Conservation (phyloP, 768 basidiomycete species). For the Amanita phalloides region DNA sequence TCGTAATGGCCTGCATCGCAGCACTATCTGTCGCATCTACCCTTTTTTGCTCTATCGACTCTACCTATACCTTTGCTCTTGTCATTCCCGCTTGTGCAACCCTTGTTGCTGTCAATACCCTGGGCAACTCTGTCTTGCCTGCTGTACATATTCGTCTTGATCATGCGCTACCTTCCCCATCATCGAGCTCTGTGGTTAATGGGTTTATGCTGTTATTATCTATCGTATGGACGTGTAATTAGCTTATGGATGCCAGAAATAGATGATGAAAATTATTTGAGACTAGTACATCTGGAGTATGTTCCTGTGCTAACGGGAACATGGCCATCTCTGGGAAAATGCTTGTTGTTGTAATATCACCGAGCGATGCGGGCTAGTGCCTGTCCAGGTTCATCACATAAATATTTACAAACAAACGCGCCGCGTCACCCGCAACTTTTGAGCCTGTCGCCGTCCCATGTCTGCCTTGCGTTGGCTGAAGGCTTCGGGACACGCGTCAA, state of each 20-base stretch:
- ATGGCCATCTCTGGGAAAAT: too few species aligned
- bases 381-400: neutral
- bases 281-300: neutral
- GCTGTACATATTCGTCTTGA: conserved; percentile 2
- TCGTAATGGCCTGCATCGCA: conserved; percentile 18
- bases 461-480: conserved; percentile 20
- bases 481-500: conserved; percentile 9
- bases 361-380: too few species aligned
- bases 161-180: conserved; percentile 6
- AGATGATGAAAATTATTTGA: neutral
- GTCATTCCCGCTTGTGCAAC: conserved; percentile 4
- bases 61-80: conserved; percentile 7
- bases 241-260: neutral
- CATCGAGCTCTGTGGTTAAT: neutral
- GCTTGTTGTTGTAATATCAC: too few species aligned
- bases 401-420: conserved; percentile 6
- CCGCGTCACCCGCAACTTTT: conserved; percentile 2
- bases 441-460: neutral
- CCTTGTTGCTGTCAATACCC: conserved; percentile 11
- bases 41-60: conserved; percentile 9
- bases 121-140: conserved; percentile 10
- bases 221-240: conserved; percentile 3
- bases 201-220: conserved; percentile 2
- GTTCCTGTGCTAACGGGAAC: neutral
- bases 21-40: conserved; percentile 10